Conservation (phyloP, 306 rosid species). For the Gillenia trifoliata region DNA sequence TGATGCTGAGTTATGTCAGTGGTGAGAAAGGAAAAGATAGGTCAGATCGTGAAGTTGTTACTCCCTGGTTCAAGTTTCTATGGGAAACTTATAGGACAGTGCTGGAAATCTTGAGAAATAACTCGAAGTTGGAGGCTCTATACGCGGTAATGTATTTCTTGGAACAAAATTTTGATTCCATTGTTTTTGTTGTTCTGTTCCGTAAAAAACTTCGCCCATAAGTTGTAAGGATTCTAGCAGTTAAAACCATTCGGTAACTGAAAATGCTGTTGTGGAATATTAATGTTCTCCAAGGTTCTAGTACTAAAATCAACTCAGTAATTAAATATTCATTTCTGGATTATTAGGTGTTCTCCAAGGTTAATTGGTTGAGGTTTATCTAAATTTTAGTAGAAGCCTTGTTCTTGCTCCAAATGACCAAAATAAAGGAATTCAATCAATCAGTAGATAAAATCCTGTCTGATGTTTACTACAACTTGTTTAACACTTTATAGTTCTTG, state of each 20-base stretch:
- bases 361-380: slow-evolving; percentile 1
- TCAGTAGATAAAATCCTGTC: background rate
- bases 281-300: background rate
- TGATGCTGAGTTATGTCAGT: slow-evolving; percentile 92
- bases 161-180: background rate
- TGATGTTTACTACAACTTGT: background rate
- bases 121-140: slow-evolving; percentile 88
- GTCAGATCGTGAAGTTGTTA: slow-evolving; percentile 89
- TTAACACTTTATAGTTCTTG: background rate
- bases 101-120: slow-evolving; percentile 90
- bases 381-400: background rate
- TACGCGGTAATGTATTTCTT: slow-evolving; percentile 63
- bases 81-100: slow-evolving; percentile 99
- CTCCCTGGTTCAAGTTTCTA: slow-evolving; percentile 95
- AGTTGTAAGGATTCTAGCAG: background rate
- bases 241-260: background rate
- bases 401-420: background rate
- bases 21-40: slow-evolving; percentile 97
- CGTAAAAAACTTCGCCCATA: background rate
- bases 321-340: background rate
- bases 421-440: background rate
- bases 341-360: background rate
- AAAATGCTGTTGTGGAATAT: background rate
- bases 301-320: background rate
- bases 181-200: background rate